Percentiles rank a stretch among this genome's conserved stretches.
phyloP scores from a whole-genome alignment of 352 stramenopile species.

The Globisporangium parvum region DNA sequence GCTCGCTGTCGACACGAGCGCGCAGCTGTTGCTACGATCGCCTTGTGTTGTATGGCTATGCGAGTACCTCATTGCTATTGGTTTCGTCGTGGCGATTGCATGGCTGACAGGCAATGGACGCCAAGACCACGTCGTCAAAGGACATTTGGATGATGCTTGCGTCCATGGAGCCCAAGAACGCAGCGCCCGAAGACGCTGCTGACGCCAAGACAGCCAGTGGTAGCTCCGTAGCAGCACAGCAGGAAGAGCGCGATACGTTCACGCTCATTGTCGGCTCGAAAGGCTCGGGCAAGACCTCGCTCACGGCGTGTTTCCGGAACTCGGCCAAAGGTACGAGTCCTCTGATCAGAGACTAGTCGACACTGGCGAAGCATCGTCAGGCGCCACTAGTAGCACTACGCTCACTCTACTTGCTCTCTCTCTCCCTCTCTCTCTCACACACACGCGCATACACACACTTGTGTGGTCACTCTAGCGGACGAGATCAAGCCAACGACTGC shows the following conservation, averaged over 20 bases:
- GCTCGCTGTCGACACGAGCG: neutral
- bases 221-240: neutral
- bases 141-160: constrained; percentile 71
- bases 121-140: constrained; percentile 30
- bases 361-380: neutral
- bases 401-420: no score
- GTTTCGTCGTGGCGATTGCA: no score
- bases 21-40: no score
- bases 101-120: neutral
- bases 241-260: constrained; percentile 66
- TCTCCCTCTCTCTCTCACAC: no score
- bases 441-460: no score
- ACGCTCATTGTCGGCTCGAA: constrained; percentile 64
- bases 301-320: constrained; percentile 67
- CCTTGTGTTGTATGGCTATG: neutral
- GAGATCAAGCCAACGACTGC: constrained; percentile 89
- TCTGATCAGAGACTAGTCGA: neutral
- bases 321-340: constrained; percentile 33
- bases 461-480: constrained; percentile 21
- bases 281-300: constrained; percentile 71
- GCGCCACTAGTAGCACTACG: constrained; percentile 11
- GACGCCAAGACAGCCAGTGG: constrained; percentile 13
- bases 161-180: constrained; percentile 34
- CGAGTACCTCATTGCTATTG: neutral
- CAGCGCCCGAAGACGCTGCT: constrained; percentile 15